Percentiles rank a stretch among this genome's conserved stretches.
These are phyloP conservation scores for Aspergillus ellipticus DNA, from an alignment of 495 filamentous ascomycete species.

Conservation along the genomic window DNA sequence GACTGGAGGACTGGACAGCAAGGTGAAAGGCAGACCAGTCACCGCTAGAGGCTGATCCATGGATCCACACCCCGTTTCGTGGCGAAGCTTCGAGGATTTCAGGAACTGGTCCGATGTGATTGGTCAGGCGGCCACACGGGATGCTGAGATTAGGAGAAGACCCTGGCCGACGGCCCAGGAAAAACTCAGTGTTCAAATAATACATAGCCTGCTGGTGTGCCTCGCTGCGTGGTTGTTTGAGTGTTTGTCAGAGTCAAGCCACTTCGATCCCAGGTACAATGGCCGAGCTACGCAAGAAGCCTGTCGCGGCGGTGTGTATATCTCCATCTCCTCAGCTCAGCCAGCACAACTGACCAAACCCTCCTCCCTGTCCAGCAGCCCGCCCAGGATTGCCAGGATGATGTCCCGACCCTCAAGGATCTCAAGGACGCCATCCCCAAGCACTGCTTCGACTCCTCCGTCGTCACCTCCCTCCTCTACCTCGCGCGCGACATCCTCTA, in stretches of 20 bases:
- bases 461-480: slow-evolving; percentile 57
- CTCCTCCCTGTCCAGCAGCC: background rate
- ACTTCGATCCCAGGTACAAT: no score
- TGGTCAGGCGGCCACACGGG: background rate
- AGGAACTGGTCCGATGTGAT: background rate
- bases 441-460: slow-evolving; percentile 75
- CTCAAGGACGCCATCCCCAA: slow-evolving; percentile 78
- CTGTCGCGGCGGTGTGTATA: background rate
- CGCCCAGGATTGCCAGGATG: background rate
- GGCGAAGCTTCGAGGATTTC: background rate
- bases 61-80: background rate
- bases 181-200: background rate
- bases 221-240: background rate
- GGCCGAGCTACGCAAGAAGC: background rate
- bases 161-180: background rate
- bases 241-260: no score
- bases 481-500: slow-evolving; percentile 65
- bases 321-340: no score
- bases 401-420: slow-evolving; percentile 61
- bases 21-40: no score
- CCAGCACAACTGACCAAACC: background rate
- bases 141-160: background rate
- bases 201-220: background rate
- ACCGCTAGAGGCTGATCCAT: no score
- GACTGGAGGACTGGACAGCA: no score